Base-by-base conservation (phyloP, 768 basidiomycete species). In the Tricholomella constricta region DNA sequence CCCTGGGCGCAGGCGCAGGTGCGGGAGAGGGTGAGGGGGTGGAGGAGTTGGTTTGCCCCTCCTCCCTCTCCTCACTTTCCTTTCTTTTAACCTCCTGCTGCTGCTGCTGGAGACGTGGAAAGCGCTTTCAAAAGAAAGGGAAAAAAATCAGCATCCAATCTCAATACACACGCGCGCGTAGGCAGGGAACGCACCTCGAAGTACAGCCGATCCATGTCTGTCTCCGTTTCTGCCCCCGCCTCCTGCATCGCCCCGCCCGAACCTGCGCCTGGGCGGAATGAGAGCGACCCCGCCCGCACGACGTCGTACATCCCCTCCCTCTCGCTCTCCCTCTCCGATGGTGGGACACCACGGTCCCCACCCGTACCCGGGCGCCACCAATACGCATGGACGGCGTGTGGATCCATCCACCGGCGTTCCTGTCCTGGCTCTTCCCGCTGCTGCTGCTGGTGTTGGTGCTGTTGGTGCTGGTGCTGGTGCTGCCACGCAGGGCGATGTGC, bases 231-330 rank as follows among this genome's bases (percentile, higher is more conserved):
- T 11, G 10, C 17, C 29, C 20, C 29, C 4, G 10, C 45, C n/a
- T 17, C 31, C 17, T 26, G 20, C 6, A 8, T 32, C 20, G 15
- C 7, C 26, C 29, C 22, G 4, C 22, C 27, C 1, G 15, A 2
- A 15, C 29, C 22, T 4, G n/a, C 27, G 2, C 17, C 19, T 15
- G 36, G 29, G 15, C 1, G 6, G 3, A 31, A 46, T 9, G 58
- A 59, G 49, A 55, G 51, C 23, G 54, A 57, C 6, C 57, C 57
- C 12, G 60, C 58, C 22, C 52, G 38, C 25, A 26, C 52, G 15
- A 52, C 45, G 19, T 48, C 52, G 15, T 51, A 47, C 45, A 55
- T 52, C 17, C 41, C 44, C 8, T 26, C 42, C 20, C 27, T 37
- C 23, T 17, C n/a, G n/a, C n/a, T n/a, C n/a, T n/a, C n/a, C n/a